Conservation (phyloP, 495 filamentous ascomycete species). For the Aspergillus carlsbadensis region DNA sequence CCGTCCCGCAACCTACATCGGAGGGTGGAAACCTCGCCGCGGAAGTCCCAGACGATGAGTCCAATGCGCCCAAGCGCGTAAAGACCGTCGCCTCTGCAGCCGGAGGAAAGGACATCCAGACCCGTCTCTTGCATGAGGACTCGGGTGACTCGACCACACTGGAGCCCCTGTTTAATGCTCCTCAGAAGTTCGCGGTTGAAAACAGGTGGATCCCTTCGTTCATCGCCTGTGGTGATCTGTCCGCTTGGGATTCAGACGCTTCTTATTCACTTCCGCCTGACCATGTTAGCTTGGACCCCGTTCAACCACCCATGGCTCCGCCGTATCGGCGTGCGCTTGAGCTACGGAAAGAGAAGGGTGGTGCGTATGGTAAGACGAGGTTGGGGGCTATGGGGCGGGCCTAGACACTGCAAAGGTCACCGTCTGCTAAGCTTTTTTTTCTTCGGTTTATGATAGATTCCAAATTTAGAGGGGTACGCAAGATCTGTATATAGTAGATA, state of each 20-base stretch:
- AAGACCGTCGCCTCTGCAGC: not conserved
- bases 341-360: constrained; percentile 70
- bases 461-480: constrained; percentile 1
- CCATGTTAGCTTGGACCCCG: constrained; percentile 79
- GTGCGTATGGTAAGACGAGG: constrained; percentile 80
- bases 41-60: constrained; percentile 55
- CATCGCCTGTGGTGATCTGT: constrained; percentile 94
- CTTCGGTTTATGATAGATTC: not conserved
- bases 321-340: constrained; percentile 92
- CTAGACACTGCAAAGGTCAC: constrained; percentile 19
- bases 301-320: constrained; percentile 95
- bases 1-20: constrained; percentile 29
- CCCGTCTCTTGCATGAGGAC: constrained; percentile 29
- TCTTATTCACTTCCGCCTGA: constrained; percentile 80
- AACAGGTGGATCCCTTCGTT: constrained; percentile 88
- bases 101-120: constrained; percentile 5
- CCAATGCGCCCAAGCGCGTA: constrained; percentile 28
- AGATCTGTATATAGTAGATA: constrained; percentile 23
- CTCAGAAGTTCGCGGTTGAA: constrained; percentile 35
- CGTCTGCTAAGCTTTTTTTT: not conserved
- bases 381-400: constrained; percentile 28
- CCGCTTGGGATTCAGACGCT: constrained; percentile 90
- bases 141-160: constrained; percentile 19
- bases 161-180: constrained; percentile 25
- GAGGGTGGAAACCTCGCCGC: constrained; percentile 61